Evolutionary conservation across 2,329 filamentous ascomycete genomes (phyloP), one percentile per base, ranked within the genome.

Genomic region (Byssochlamys sp.): DNA sequence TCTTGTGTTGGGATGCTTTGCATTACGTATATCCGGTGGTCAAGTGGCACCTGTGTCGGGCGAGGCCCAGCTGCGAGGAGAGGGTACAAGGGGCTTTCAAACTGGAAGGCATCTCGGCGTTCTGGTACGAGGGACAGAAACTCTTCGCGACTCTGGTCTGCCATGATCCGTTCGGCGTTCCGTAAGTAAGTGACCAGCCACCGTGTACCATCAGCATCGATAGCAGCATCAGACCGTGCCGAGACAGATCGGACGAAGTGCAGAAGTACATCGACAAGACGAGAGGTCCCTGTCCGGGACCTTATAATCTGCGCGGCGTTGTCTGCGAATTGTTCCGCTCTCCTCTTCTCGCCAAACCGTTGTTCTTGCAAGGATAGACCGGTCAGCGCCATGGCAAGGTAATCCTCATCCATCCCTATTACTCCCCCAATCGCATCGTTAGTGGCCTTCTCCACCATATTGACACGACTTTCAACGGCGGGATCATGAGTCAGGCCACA

Each of bases 31-130:
- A 66, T 65, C 35, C 72, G 73, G 11, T 67, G 67, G 31, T 65
- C 68, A 0, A 65, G 60, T 12, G 73, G 72, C 4, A 76, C 68
- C 51, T 67, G 67, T 4, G 71, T 71, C 11, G 73, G 74, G 19
- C 67, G 70, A 10, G 73, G 74, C 6, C 73, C 73, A 57, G 68
- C 72, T n/a, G 73, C 74, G n/a, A 76, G 67, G 4, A 75, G 58
- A 12, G 69, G 65, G 54, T 74, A 74, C 7, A 75, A 62, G 19
- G 72, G 69, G 52, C 70, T 66, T 14, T 67, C 67, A 67, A 74
- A 74, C 50, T 71, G 64, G 48, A 75, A 75, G 0, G 66, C 63
- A 9, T 63, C 55, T 14, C 60, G 63, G 33, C 71, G 66, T 49
- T 67, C 63, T 4, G 72, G 71, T 24, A 67, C 65, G 14, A 65